Base-by-base conservation (phyloP, 352 stramenopile species). In the Phytophthora litchii region DNA sequence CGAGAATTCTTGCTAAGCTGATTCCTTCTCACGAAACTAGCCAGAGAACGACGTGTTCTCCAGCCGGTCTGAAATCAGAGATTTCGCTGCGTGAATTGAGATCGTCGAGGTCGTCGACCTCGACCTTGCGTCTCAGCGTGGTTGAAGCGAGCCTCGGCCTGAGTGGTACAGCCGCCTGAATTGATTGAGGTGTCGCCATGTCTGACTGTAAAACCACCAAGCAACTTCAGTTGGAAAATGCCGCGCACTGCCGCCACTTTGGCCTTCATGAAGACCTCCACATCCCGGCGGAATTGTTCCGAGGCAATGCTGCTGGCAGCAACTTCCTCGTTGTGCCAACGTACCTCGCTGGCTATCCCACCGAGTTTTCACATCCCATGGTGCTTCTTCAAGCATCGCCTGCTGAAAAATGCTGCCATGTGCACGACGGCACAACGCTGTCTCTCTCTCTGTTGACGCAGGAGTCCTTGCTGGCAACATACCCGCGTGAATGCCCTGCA, bases 331-430 rank as follows among this genome's bases (percentile, higher is more conserved):
- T 43, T 17, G 51, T 43, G 23, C 19, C 13, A 13, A 46, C 40
- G 40, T 40, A 29, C 40, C 17, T 20, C 25, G 44, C 36, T 19
- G 60, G 34, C 47, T 60, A 55, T 61, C 50, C n/a, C 48, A 60
- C 32, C 40, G 48, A 35, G 23, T 46, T 57, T 59, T 58, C 42
- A 49, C 50, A 66, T 55, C 50, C 27, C 36, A 31, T 25, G 34
- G 37, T 44, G 32, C 17, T 54, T 52, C 41, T 54, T 60, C 32
- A 65, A 65, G 41, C 34, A 45, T 40, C 25, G 32, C 60, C 35
- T 60, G 60, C 46, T 64, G 60, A 69, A 64, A 63, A 62, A 59
- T 50, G 25, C 43, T 35, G 45, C 32, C 45, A 60, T 53, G 42
- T 64, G 46, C 31, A 35, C 58, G 34, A 65, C 16, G 20, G 16